Evolutionary conservation across 768 basidiomycete genomes (phyloP).

Genomic region (Suillus subalutaceus): DNA sequence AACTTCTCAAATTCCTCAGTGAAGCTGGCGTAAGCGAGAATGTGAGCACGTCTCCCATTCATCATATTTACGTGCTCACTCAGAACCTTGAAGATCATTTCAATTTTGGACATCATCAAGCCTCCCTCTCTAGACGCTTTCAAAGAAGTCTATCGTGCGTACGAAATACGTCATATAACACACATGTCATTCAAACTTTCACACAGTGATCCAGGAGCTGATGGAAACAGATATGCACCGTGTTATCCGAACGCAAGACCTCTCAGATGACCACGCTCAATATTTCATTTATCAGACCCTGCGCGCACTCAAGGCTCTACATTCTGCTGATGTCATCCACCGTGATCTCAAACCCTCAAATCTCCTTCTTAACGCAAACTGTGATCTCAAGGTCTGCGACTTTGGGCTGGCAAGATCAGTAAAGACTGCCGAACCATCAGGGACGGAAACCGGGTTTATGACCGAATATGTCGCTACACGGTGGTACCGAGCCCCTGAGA

Average conservation of each 20-base stretch:
- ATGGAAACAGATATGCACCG: conserved; percentile 98
- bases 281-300: conserved; percentile 95
- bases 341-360: conserved; percentile 98
- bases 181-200: conserved; percentile 17
- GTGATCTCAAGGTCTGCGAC: conserved; percentile 93
- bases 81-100: conserved; percentile 65
- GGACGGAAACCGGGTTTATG: conserved; percentile 88
- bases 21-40: conserved; percentile 91
- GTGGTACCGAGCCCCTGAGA: conserved; percentile 99
- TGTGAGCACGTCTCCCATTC: conserved; percentile 40
- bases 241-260: conserved; percentile 92
- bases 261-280: conserved; percentile 94
- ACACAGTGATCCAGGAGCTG: conserved; percentile 82
- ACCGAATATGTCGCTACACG: conserved; percentile 98
- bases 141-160: conserved; percentile 81
- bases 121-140: conserved; percentile 80
- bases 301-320: conserved; percentile 92
- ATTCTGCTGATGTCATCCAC: conserved; percentile 95
- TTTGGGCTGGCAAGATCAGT: conserved; percentile 94
- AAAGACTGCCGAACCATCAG: conserved; percentile 81
- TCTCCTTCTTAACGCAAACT: conserved; percentile 95
- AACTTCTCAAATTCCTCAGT: conserved; percentile 80
- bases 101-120: conserved; percentile 87
- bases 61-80: conserved; percentile 2
- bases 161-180: conserved; percentile 7